Base-by-base conservation (phyloP, 306 rosid genomes). In the Lathyrus aphaca region DNA sequence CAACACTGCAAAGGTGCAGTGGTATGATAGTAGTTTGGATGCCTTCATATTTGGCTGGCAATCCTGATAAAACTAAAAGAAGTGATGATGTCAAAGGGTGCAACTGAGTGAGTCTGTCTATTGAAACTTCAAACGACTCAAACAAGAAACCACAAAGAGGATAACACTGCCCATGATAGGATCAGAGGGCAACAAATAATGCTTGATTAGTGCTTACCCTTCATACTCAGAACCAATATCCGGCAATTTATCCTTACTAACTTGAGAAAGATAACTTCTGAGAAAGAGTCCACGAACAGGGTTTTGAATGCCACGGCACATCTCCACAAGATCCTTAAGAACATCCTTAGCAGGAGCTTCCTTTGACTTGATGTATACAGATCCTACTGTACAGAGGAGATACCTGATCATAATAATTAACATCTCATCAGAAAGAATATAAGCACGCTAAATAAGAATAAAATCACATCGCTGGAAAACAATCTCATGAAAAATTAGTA, bases 321-420 rank as follows among this genome's bases (percentile, higher is more conserved):
- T 90, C 72, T 94, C 99, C 27, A 91, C 97, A 25, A 90, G 97
- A 82, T 94, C 99, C 83, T 90, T 91, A 64, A 91, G 99, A 69
- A 93, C 83, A 55, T 93, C 98, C 82, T 86, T 94, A 17, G 99
- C 97, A 19, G 96, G 99, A 68, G 89, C 99, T 72, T 88, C 97
- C 86, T 88, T 91, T 25, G 96, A 88, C 48, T 86, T 88, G 66
- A 90, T 85, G 88, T 84, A 94, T 49, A 91, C 99, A 8, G 97
- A 91, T 74, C 96, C 99, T 44, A 94, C 97, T 38, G 97, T 91
- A 77, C 99, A 91, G 43, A 90, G 96, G 71, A 94, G 96, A 82
- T 90, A 91, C 91, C 99, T 94, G 86, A 75, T 70, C 23, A 18
- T 62, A 23, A 60, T 60, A 66, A 51, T 76, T 51, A 72, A 58